Conservation (phyloP, 2,329 filamentous ascomycete genomes). For the Curvularia sp. region DNA sequence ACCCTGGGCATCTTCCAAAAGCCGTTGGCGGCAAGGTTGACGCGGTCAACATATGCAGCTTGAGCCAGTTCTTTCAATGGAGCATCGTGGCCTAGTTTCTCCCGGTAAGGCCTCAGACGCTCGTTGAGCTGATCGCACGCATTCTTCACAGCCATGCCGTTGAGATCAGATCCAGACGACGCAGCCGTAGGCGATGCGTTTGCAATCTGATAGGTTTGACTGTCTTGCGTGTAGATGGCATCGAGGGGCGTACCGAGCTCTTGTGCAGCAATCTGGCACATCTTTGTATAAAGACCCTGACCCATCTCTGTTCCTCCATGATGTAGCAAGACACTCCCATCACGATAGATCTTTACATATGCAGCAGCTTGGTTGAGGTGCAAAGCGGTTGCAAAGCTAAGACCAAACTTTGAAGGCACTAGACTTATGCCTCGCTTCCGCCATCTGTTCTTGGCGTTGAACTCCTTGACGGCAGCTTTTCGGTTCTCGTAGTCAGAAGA, state of each 20-base stretch:
- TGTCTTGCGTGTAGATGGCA: constrained; percentile 85
- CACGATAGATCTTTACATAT: constrained; percentile 93
- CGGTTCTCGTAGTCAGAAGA: constrained; percentile 76
- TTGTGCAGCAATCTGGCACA: constrained; percentile 92
- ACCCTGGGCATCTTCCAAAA: constrained; percentile 98
- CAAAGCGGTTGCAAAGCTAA: constrained; percentile 85
- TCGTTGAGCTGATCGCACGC: constrained; percentile 90
- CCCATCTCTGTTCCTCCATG: constrained; percentile 98
- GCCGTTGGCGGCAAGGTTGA: constrained; percentile 92
- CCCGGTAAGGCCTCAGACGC: constrained; percentile 81
- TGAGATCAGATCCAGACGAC: constrained; percentile 90
- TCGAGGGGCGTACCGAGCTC: constrained; percentile 83
- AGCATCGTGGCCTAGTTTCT: constrained; percentile 77
- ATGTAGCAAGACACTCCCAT: constrained; percentile 87
- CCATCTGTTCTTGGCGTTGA: constrained; percentile 87
- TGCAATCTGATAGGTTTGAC: constrained; percentile 84
- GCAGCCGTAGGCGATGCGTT: constrained; percentile 93
- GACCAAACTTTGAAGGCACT: constrained; percentile 95
- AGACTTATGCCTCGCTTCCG: constrained; percentile 86
- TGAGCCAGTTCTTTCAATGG: constrained; percentile 86
- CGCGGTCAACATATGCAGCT: constrained; percentile 91
- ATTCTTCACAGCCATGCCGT: constrained; percentile 92
- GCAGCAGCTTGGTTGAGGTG: constrained; percentile 95
- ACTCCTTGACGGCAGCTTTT: constrained; percentile 72
- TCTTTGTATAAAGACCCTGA: constrained; percentile 94